Percentiles rank a stretch among this genome's conserved stretches.
These are phyloP conservation scores for Colletotrichum salicis DNA, from an alignment of 2,329 filamentous ascomycete species.

Conservation along the genomic window DNA sequence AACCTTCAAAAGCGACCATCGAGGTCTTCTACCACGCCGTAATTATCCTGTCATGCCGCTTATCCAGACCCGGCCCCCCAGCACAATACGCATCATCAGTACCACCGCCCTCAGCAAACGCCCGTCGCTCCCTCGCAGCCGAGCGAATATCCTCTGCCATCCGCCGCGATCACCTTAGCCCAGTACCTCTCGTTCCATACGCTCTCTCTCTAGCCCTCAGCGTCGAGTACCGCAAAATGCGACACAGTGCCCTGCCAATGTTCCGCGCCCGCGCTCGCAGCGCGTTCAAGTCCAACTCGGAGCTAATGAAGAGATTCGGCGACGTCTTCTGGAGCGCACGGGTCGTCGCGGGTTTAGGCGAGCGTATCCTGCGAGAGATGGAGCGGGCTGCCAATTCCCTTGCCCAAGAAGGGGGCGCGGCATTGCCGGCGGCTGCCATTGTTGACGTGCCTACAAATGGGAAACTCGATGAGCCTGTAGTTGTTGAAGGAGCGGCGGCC, in stretches of 20 bases:
- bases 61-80: slow-evolving; percentile 53
- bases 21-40: slow-evolving; percentile 74
- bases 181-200: slow-evolving; percentile 70
- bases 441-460: slow-evolving; percentile 9
- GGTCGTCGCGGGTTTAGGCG: slow-evolving; percentile 65
- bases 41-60: slow-evolving; percentile 70
- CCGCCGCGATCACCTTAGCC: slow-evolving; percentile 60
- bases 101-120: slow-evolving; percentile 62
- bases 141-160: slow-evolving; percentile 68
- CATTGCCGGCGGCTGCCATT: slow-evolving; percentile 6
- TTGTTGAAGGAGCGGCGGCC: slow-evolving; percentile 32
- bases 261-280: slow-evolving; percentile 66
- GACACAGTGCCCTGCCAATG: slow-evolving; percentile 68
- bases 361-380: slow-evolving; percentile 66
- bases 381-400: slow-evolving; percentile 62
- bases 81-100: slow-evolving; percentile 52
- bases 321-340: slow-evolving; percentile 68
- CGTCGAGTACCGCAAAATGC: slow-evolving; percentile 72
- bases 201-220: slow-evolving; percentile 70
- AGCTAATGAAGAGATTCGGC: slow-evolving; percentile 62
- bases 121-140: slow-evolving; percentile 66
- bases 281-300: slow-evolving; percentile 65
- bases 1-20: slow-evolving; percentile 60
- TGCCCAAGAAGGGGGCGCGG: slow-evolving; percentile 24
- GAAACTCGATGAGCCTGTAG: not conserved